phyloP scores from a whole-genome alignment of 1,139 yeast genomes.

The Debaryomyces fabryi region DNA sequence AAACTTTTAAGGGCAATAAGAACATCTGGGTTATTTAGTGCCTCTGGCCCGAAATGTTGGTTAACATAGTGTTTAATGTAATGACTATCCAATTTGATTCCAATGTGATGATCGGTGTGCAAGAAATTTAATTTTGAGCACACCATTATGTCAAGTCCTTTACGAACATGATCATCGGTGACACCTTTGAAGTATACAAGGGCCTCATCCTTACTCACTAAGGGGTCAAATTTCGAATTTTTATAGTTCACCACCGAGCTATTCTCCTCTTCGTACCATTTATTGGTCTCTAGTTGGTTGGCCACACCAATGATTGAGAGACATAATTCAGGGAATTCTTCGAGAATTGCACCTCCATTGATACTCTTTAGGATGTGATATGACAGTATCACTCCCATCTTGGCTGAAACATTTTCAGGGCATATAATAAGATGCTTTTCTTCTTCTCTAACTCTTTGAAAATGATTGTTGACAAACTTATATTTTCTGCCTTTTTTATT shows the following conservation, averaged over 20 bases:
- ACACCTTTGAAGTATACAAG: slow-evolving; percentile 29
- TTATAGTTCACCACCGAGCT: slow-evolving; percentile 45
- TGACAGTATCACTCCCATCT: slow-evolving; percentile 45
- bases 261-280: slow-evolving; percentile 54
- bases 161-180: slow-evolving; percentile 34
- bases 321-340: slow-evolving; percentile 45
- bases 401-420: slow-evolving; percentile 36
- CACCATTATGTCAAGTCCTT: slow-evolving; percentile 47
- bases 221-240: slow-evolving; percentile 35
- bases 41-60: slow-evolving; percentile 45
- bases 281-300: slow-evolving; percentile 47
- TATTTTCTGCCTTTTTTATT: slow-evolving; percentile 55
- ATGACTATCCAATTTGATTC: slow-evolving; percentile 50
- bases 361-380: slow-evolving; percentile 44
- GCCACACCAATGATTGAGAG: slow-evolving; percentile 55
- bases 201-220: slow-evolving; percentile 31
- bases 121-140: slow-evolving; percentile 56
- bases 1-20: slow-evolving; percentile 54
- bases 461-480: slow-evolving; percentile 50
- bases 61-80: slow-evolving; percentile 44
- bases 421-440: slow-evolving; percentile 53
- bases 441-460: slow-evolving; percentile 53
- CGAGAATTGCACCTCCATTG: slow-evolving; percentile 38
- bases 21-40: slow-evolving; percentile 44
- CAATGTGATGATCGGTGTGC: slow-evolving; percentile 61